These are phyloP conservation scores for Suillus occidentalis DNA, from an alignment of 768 basidiomycete genomes.

Conservation along the genomic window DNA sequence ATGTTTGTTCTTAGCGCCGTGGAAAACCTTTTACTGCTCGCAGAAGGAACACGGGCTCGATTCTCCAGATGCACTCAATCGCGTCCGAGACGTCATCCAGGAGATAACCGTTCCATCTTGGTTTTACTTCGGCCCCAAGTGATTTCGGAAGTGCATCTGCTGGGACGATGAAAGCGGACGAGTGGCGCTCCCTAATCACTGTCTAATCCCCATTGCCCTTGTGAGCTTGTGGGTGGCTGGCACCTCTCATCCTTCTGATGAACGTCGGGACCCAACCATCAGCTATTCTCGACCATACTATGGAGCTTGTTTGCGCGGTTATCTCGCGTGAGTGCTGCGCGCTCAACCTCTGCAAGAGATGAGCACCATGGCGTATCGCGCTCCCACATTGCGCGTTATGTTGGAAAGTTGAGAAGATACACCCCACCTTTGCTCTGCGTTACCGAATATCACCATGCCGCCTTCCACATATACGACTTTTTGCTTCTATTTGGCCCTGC, in stretches of 20 bases:
- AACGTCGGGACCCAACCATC: background rate
- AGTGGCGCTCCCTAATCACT: slow-evolving; percentile 32
- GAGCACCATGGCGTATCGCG: slow-evolving; percentile 15
- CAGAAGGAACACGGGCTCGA: background rate
- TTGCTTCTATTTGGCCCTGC: slow-evolving; percentile 29
- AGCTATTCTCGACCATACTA: slow-evolving; percentile 24
- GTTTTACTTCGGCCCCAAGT: slow-evolving; percentile 10
- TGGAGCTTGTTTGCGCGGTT: slow-evolving; percentile 28
- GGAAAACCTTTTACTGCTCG: background rate
- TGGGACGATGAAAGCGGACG: slow-evolving; percentile 34
- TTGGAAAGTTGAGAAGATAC: slow-evolving; percentile 18
- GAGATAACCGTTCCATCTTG: slow-evolving; percentile 13
- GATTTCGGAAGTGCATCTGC: slow-evolving; percentile 19
- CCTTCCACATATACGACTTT: slow-evolving; percentile 31
- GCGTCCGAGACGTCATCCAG: slow-evolving; percentile 1
- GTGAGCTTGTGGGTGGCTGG: slow-evolving; percentile 27
- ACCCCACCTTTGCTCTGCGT: slow-evolving; percentile 14
- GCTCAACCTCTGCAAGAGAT: slow-evolving; percentile 14
- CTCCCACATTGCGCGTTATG: slow-evolving; percentile 16
- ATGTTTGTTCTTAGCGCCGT: background rate
- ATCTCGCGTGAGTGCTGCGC: slow-evolving; percentile 18
- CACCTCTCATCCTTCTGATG: slow-evolving; percentile 8
- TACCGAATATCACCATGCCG: slow-evolving; percentile 36
- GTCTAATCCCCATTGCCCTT: slow-evolving; percentile 36
- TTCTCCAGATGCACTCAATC: background rate